phyloP scores from a whole-genome alignment of 2,329 filamentous ascomycete genomes.

The Penicillium italicum region DNA sequence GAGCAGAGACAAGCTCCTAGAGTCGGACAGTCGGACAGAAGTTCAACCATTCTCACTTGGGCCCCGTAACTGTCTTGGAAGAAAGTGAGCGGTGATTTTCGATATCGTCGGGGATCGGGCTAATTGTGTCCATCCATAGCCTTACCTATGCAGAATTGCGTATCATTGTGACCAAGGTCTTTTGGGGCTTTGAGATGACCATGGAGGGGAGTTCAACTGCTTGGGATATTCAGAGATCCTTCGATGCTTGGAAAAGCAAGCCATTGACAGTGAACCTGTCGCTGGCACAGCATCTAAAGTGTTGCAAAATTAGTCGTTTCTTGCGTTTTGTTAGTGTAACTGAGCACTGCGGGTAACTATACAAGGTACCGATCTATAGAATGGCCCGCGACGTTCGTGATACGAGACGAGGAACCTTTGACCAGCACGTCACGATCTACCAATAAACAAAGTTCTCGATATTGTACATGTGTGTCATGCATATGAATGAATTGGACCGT shows the following conservation, averaged over 20 bases:
- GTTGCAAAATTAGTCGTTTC: background rate
- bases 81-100: constrained; percentile 18
- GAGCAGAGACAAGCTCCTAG: constrained; percentile 15
- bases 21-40: constrained; percentile 13
- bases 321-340: background rate
- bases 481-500: background rate
- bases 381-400: background rate
- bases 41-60: constrained; percentile 27
- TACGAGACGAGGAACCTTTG: background rate
- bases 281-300: constrained; percentile 1
- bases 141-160: constrained; percentile 36
- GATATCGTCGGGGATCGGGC: constrained; percentile 9
- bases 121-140: constrained; percentile 8
- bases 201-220: constrained; percentile 5
- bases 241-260: constrained; percentile 23
- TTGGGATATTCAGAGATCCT: constrained; percentile 24
- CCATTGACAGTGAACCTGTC: constrained; percentile 19
- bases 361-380: background rate
- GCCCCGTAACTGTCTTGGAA: constrained; percentile 28
- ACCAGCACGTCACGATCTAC: background rate
- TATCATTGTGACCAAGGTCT: constrained; percentile 21
- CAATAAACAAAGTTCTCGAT: background rate
- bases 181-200: constrained; percentile 19
- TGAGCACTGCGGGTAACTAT: background rate
- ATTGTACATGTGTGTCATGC: background rate